Evolutionary conservation across 2,329 filamentous ascomycete species (phyloP).

Genomic region (Daldinia sp.): DNA sequence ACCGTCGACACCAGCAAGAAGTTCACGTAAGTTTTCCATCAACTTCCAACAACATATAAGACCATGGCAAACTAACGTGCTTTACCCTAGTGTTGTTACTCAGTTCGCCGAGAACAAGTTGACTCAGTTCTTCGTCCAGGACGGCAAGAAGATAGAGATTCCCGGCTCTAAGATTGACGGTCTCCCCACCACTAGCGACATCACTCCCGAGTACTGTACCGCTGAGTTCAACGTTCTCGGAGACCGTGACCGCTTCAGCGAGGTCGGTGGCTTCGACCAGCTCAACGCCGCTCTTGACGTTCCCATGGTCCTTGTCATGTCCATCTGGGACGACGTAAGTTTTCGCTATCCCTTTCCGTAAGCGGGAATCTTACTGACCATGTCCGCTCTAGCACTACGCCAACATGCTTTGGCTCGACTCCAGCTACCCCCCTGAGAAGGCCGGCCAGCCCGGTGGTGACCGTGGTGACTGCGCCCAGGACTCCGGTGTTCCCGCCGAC

Average conservation of each 20-base stretch:
- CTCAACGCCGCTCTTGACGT: constrained; percentile 61
- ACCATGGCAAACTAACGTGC: constrained; percentile 3
- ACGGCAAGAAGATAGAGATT: constrained; percentile 60
- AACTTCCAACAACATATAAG: background rate
- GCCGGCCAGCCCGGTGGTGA: constrained; percentile 53
- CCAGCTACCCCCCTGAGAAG: constrained; percentile 54
- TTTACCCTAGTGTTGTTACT: constrained; percentile 58
- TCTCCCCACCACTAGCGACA: constrained; percentile 43
- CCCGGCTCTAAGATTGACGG: constrained; percentile 44
- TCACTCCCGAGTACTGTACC: constrained; percentile 65
- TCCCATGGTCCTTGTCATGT: constrained; percentile 71
- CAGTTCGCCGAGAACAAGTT: constrained; percentile 60
- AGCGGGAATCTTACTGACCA: constrained; percentile 15
- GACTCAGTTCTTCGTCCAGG: constrained; percentile 67
- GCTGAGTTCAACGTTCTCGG: constrained; percentile 61
- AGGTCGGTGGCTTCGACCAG: constrained; percentile 60
- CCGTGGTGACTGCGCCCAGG: constrained; percentile 58
- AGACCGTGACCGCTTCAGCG: constrained; percentile 60
- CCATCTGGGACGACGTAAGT: constrained; percentile 64
- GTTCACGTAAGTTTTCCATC: constrained; percentile 54
- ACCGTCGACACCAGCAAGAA: constrained; percentile 64
- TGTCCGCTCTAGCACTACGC: constrained; percentile 52
- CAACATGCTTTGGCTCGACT: constrained; percentile 70
- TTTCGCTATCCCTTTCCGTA: background rate
- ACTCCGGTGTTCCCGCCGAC: constrained; percentile 56